phyloP scores from a whole-genome alignment of 495 filamentous ascomycete genomes.

The Penicillium subrubescens region DNA sequence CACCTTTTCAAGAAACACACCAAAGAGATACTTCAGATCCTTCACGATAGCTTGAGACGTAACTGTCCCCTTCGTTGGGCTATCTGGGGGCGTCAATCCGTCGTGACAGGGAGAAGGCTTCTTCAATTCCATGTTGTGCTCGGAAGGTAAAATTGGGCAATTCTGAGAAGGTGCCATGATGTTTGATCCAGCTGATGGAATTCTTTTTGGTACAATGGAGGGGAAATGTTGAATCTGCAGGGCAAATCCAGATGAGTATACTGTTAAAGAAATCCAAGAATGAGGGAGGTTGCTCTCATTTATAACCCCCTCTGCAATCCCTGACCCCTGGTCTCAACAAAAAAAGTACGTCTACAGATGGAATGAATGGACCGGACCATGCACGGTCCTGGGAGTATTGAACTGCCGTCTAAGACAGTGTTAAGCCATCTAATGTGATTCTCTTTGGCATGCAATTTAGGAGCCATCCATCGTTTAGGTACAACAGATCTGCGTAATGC shows the following conservation, averaged over 20 bases:
- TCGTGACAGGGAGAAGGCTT: neutral
- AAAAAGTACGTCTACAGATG: no score
- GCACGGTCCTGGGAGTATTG: no score
- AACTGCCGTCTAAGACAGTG: no score
- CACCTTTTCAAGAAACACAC: slow-evolving; percentile 15
- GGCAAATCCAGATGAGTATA: neutral
- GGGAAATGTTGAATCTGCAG: neutral
- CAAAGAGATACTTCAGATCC: slow-evolving; percentile 11
- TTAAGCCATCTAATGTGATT: no score
- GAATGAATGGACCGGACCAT: no score
- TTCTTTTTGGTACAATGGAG: neutral
- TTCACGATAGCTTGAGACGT: neutral
- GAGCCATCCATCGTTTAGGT: no score
- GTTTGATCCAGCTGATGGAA: neutral
- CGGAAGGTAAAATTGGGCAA: neutral
- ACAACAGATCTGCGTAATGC: no score
- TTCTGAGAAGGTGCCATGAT: neutral
- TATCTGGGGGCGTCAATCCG: neutral
- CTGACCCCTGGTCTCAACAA: neutral
- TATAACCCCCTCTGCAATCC: neutral
- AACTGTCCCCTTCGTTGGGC: neutral
- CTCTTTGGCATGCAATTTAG: no score
- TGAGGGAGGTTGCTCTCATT: neutral
- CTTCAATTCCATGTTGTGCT: neutral
- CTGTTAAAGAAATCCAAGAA: neutral